phyloP scores from a whole-genome alignment of 257 asterid species.

The Ballota nigra region DNA sequence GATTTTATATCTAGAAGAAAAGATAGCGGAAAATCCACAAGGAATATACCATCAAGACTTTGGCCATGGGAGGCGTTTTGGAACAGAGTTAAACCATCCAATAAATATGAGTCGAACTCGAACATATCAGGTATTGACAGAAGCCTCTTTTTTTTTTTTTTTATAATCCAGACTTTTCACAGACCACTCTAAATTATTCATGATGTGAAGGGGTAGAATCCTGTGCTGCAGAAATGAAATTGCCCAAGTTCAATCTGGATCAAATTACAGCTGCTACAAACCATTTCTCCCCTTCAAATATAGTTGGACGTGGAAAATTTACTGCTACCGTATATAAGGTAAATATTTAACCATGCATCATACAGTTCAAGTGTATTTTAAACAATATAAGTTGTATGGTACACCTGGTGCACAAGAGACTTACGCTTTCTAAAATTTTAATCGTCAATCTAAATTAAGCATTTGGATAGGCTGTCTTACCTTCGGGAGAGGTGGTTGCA shows the following conservation, averaged over 20 bases:
- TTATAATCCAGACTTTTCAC: not conserved
- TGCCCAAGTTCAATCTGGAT: not conserved
- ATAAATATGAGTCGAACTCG: not conserved
- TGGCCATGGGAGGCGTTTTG: constrained; percentile 1
- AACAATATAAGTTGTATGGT: no score
- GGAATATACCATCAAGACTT: not conserved
- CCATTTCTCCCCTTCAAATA: not conserved
- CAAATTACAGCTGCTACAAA: not conserved
- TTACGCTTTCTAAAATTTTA: no score
- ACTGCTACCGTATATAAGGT: not conserved
- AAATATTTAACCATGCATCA: no score
- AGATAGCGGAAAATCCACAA: not conserved
- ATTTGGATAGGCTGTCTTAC: constrained; percentile 23
- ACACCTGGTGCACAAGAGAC: no score
- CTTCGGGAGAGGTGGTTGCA: constrained; percentile 23
- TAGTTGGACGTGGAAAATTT: not conserved
- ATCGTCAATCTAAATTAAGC: not conserved
- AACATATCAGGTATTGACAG: not conserved
- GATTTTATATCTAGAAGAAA: not conserved
- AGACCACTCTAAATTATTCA: not conserved
- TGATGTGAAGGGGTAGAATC: not conserved
- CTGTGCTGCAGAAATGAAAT: not conserved
- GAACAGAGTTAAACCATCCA: not conserved
- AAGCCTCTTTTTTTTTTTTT: no score
- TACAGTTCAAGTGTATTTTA: no score